Conservation (phyloP, 176 grass and related monocot genomes). For the Oryza meridionalis region DNA sequence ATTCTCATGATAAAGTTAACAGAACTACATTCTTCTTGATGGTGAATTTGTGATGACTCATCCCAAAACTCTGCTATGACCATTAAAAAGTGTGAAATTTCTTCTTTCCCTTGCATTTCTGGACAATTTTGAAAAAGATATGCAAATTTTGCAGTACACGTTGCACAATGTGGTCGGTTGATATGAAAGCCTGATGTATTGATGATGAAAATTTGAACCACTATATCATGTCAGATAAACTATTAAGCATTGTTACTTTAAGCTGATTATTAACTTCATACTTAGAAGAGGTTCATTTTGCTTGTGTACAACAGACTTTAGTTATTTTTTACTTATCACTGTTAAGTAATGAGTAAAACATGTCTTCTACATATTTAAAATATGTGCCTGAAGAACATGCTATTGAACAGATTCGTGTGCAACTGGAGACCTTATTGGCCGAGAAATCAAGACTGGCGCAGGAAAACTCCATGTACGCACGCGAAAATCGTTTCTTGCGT, state of each 20-base stretch:
- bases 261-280: background rate
- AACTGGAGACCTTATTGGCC: constrained; percentile 60
- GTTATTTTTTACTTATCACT: background rate
- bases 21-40: background rate
- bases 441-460: constrained; percentile 72
- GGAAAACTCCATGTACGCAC: constrained; percentile 62
- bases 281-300: constrained; percentile 3
- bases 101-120: background rate
- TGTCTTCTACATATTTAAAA: background rate
- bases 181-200: constrained; percentile 8
- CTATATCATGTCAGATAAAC: constrained; percentile 1
- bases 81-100: background rate
- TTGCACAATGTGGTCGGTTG: background rate
- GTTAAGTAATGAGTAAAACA: background rate
- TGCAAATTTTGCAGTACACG: background rate
- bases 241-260: background rate
- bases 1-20: background rate
- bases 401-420: constrained; percentile 56
- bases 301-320: background rate
- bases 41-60: background rate
- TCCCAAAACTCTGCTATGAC: background rate
- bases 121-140: background rate
- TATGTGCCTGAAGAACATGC: background rate
- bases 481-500: constrained; percentile 65
- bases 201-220: background rate